Evolutionary conservation across 177 flowering plant genomes (phyloP).

Genomic region (Telopea speciosissima): DNA sequence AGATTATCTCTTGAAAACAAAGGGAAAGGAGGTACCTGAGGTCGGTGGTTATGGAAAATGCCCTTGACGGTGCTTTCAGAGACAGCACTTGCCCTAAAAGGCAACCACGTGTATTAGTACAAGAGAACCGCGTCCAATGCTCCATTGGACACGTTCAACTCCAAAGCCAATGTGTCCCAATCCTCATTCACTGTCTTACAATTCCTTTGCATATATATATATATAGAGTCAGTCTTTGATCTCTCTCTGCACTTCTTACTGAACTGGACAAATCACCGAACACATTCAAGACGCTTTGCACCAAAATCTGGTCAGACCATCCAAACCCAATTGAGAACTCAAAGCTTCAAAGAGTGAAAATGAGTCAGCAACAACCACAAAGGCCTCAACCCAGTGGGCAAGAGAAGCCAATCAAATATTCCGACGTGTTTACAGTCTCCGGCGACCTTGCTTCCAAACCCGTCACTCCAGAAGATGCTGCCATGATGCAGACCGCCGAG

Average conservation of each 20-base stretch:
- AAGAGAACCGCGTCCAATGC: neutral
- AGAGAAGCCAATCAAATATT: constrained; percentile 49
- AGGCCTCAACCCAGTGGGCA: constrained; percentile 19
- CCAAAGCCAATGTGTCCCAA: neutral
- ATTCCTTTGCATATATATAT: too few relatives aligned
- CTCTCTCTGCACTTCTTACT: too few relatives aligned
- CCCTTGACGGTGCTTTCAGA: neutral
- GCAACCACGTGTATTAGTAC: neutral
- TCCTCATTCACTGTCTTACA: neutral
- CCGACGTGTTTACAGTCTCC: constrained; percentile 59
- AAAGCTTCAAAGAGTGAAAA: constrained; percentile 1
- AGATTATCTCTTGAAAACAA: too few relatives aligned
- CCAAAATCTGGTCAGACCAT: neutral
- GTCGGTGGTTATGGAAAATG: too few relatives aligned
- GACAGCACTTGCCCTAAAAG: neutral
- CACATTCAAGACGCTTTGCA: too few relatives aligned
- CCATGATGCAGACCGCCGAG: constrained; percentile 73
- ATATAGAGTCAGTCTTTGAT: too few relatives aligned
- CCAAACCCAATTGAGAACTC: too few relatives aligned
- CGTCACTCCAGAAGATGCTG: constrained; percentile 56
- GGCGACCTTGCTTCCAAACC: constrained; percentile 52
- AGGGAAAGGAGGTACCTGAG: too few relatives aligned
- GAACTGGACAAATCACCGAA: neutral
- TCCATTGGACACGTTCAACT: neutral
- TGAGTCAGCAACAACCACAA: constrained; percentile 46